Evolutionary conservation across 305 asterid genomes (phyloP), one percentile per base, ranked within the genome.

Genomic region (Solanum hybrid): DNA sequence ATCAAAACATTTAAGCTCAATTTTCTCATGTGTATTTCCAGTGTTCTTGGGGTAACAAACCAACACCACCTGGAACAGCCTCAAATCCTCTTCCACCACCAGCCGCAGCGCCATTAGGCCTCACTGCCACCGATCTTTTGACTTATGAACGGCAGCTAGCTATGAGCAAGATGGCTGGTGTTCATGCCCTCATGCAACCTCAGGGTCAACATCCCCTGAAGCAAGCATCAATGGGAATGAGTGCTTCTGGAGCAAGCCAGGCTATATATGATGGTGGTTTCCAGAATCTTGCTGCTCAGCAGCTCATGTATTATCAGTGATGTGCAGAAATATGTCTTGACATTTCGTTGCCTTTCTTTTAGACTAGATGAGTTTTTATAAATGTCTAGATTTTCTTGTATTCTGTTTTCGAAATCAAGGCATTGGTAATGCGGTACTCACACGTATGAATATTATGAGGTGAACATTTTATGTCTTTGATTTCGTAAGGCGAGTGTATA

Each of bases 11-110:
- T 11, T 32, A 60, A 32, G 88, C 45, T 85, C 26, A 26, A 11
- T 19, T 32, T 32, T 32, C 75, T 85, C 14, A 32, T 56, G 51
- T 60, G 77, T 51, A 32, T 85, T 40, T 89, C 56, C 94, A 96
- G 98, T 96, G 99, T 90, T 96, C 99, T 42, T 96, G 98, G 99
- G 99, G 99, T 66, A 96, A 91, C 96, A 95, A 95, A 88, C 98
- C 98, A 56, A 96, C 98, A 87, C 98, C 98, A 15, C 93, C 95
- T 0, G 99, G 99, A 76, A 95, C 98, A 15, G 90, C 94, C 88
- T 95, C 99, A 6, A 96, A 94, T 92, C 99, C 99, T 7, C 96
- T 97, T 32, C 97, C 98, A 34, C 97, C 98, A 37, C 99, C 99
- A 1, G 96, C 91, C 36, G 92, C 95, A 1, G 95, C 94, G 35